Base-by-base conservation (phyloP, 1,284 basidiomycete species). In the Ustilago trichophora region DNA sequence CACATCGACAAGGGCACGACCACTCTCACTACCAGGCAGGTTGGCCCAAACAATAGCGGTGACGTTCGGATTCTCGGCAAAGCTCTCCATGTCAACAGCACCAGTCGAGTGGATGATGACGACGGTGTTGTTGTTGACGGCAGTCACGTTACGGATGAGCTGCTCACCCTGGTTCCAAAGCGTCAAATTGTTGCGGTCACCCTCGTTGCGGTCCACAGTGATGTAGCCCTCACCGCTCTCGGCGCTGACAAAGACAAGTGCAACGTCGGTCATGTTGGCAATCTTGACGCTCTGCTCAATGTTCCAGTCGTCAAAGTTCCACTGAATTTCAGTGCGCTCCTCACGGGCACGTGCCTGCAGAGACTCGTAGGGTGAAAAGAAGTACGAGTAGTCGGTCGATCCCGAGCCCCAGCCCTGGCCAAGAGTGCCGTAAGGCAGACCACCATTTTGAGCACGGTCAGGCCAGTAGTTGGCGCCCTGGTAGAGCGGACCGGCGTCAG, bases 351-450 rank as follows among this genome's bases (percentile, higher is more conserved):
- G 81, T 0, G 74, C 76, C 72, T 91, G 88, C 63, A 94, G 87
- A 15, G 90, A 90, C 73, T 89, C 87, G 43, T 89, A 73, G 2
- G 72, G 83, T 22, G 83, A 82, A 50, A 86, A 80, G 31, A 85
- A 82, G 78, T 84, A 85, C 0, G 84, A 82, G 78, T 83, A 85
- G 24, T 85, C 77, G 37, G 77, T 80, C 7, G 85, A 80, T 48
- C 90, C 90, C 4, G 71, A 74, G 22, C 77, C 91, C 91, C 91
- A 92, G 25, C 91, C 91, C 86, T 91, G 88, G 6, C 89, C 90
- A 2, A 92, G 84, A n/a, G 88, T 86, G 27, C 90, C 89, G 45
- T 83, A 83, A 16, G 82, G 76, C n/a, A 80, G 58, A 5, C 84
- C 84, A n/a, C 83, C 84, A 22, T 65, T 65, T 47, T 58, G 55